Evolutionary conservation across 352 stramenopile genomes (phyloP).

Genomic region (Phytophthora macrochlamydospora): DNA sequence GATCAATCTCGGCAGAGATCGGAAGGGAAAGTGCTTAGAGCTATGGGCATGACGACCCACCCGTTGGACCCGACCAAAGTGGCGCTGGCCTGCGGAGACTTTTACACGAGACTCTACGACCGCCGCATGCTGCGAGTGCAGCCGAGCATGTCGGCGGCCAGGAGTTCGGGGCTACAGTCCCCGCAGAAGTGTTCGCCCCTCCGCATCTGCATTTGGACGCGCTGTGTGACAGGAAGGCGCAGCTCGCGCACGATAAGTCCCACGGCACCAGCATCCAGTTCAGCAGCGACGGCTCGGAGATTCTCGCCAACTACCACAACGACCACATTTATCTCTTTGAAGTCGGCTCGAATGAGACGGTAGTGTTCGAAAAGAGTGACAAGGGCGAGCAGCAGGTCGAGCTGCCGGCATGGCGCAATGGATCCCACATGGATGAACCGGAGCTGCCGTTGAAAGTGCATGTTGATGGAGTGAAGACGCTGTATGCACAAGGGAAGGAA

Average conservation of each 20-base stretch:
- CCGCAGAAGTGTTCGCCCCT: conserved; percentile 70
- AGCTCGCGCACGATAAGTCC: conserved; percentile 53
- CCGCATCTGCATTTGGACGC: conserved; percentile 79
- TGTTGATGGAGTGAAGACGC: conserved; percentile 28
- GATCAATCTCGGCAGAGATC: conserved; percentile 67
- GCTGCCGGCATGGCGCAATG: conserved; percentile 40
- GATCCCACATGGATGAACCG: conserved; percentile 47
- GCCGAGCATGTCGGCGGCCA: conserved; percentile 26
- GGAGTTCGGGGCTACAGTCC: conserved; percentile 43
- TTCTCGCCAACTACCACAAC: conserved; percentile 86
- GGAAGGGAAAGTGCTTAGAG: conserved; percentile 52
- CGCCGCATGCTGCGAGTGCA: conserved; percentile 76
- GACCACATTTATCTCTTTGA: conserved; percentile 87
- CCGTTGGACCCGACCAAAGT: conserved; percentile 78
- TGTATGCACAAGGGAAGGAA: conserved; percentile 27
- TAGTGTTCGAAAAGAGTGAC: conserved; percentile 35
- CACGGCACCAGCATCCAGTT: conserved; percentile 87
- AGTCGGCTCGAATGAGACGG: conserved; percentile 39
- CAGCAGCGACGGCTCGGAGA: conserved; percentile 63
- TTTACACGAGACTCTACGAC: conserved; percentile 81
- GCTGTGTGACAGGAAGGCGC: conserved; percentile 41
- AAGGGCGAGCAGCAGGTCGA: conserved; percentile 28
- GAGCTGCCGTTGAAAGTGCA: conserved; percentile 23
- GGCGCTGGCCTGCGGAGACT: conserved; percentile 75
- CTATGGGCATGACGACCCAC: conserved; percentile 77